phyloP scores from a whole-genome alignment of 257 asterid species.

The Orobanche coerulescens region DNA sequence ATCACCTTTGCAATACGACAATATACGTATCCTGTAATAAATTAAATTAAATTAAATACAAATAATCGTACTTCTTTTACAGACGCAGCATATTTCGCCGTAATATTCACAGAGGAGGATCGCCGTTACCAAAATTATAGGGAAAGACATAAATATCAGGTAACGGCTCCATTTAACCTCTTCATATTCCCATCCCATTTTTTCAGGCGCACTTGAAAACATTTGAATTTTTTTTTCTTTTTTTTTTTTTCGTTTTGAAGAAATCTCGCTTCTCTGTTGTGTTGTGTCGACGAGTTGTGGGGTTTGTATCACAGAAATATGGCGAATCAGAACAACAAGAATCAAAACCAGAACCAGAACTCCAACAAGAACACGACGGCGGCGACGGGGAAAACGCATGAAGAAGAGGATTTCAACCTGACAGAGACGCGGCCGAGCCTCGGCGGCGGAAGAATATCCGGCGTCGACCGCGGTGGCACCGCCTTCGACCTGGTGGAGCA shows the following conservation, averaged over 20 bases:
- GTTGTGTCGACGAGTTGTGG: too few species aligned
- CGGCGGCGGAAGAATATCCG: conserved; percentile 70
- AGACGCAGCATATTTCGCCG: background rate
- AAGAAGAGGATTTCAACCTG: conserved; percentile 52
- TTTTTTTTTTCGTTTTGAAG: background rate
- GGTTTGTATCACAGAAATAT: background rate
- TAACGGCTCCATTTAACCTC: conserved; percentile 41
- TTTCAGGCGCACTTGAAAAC: conserved; percentile 28
- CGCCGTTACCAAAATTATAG: conserved; percentile 33
- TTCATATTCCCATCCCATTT: conserved; percentile 20
- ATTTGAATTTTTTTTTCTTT: conserved; percentile 9
- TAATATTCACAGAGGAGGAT: background rate
- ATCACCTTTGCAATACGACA: too few species aligned
- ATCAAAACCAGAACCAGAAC: conserved; percentile 24
- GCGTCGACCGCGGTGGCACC: conserved; percentile 49
- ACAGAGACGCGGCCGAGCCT: conserved; percentile 75
- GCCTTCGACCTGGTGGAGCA: conserved; percentile 85
- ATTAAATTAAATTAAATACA: too few species aligned
- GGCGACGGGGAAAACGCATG: background rate
- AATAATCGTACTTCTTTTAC: too few species aligned
- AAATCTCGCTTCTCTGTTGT: background rate
- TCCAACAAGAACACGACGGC: background rate
- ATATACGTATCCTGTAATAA: too few species aligned
- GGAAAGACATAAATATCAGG: conserved; percentile 20
- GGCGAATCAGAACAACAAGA: conserved; percentile 20